A percentile compares a stretch with the other conserved stretches of the same genome.
Conservation (phyloP, 495 filamentous ascomycete species). For the Lasiosphaeriaceae sp. region DNA sequence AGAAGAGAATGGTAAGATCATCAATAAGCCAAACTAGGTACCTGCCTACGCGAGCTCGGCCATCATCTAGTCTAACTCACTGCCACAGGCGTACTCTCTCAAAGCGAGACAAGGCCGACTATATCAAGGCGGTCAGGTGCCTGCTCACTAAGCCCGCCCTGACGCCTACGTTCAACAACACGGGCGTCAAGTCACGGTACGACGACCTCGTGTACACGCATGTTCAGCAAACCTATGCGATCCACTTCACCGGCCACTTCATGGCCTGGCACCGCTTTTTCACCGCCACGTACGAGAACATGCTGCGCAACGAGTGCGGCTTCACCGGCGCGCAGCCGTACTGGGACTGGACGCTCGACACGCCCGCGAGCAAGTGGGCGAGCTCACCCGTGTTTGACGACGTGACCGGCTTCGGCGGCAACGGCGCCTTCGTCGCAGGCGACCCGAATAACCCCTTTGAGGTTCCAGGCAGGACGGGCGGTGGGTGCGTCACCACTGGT, state of each 20-base stretch:
- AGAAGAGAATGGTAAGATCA: slow-evolving; percentile 16
- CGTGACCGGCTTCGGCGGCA: slow-evolving; percentile 30
- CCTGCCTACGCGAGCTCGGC: too few relatives aligned
- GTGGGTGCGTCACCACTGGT: slow-evolving; percentile 52
- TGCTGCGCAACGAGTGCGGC: slow-evolving; percentile 61
- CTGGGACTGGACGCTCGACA: slow-evolving; percentile 28
- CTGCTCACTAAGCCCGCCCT: slow-evolving; percentile 34
- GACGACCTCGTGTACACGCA: slow-evolving; percentile 46
- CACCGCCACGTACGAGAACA: slow-evolving; percentile 57
- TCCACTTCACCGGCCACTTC: slow-evolving; percentile 33
- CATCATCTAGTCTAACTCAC: background rate
- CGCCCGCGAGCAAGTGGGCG: slow-evolving; percentile 6
- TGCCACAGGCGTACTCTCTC: slow-evolving; percentile 2
- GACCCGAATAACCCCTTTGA: background rate
- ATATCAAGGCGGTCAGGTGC: slow-evolving; percentile 44
- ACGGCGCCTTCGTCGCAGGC: slow-evolving; percentile 18
- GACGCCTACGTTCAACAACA: slow-evolving; percentile 12
- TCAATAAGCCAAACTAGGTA: too few relatives aligned
- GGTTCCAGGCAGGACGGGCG: slow-evolving; percentile 31
- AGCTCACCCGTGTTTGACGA: slow-evolving; percentile 15
- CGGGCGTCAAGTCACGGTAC: slow-evolving; percentile 43
- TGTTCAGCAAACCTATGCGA: slow-evolving; percentile 46
- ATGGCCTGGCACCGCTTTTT: slow-evolving; percentile 65
- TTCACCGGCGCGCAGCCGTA: slow-evolving; percentile 46
- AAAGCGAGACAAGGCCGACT: slow-evolving; percentile 17